A percentile compares a stretch with the other conserved stretches of the same genome.
Evolutionary conservation across 1,139 yeast genomes (phyloP).

Genomic region (Kurtzmaniella natalensis): DNA sequence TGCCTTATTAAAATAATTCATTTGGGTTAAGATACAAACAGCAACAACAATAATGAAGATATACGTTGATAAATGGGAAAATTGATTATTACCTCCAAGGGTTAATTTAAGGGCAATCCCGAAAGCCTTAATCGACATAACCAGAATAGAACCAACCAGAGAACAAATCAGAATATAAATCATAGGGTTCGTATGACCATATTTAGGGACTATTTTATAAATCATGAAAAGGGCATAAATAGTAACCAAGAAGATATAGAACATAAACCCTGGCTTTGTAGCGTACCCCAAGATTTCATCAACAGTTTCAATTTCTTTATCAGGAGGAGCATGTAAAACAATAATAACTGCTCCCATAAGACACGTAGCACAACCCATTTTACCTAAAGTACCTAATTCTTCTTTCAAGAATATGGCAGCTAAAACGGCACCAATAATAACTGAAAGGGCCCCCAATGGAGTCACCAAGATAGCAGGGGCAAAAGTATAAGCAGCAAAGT

Average conservation of each 20-base stretch:
- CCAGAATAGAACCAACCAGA: slow-evolving; percentile 85
- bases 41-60: slow-evolving; percentile 75
- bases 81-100: slow-evolving; percentile 84
- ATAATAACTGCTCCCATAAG: slow-evolving; percentile 86
- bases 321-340: slow-evolving; percentile 90
- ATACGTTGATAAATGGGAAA: slow-evolving; percentile 79
- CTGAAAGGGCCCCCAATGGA: slow-evolving; percentile 87
- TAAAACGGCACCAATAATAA: slow-evolving; percentile 84
- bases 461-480: slow-evolving; percentile 93
- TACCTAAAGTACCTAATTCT: slow-evolving; percentile 85
- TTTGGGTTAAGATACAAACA: slow-evolving; percentile 80
- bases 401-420: slow-evolving; percentile 84
- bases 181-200: slow-evolving; percentile 84
- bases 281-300: slow-evolving; percentile 86
- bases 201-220: slow-evolving; percentile 74
- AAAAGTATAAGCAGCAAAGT: slow-evolving; percentile 92
- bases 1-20: slow-evolving; percentile 93
- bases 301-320: slow-evolving; percentile 81
- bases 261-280: slow-evolving; percentile 70
- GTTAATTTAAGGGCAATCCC: slow-evolving; percentile 90
- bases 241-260: slow-evolving; percentile 59
- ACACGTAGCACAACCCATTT: slow-evolving; percentile 91
- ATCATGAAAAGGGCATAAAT: slow-evolving; percentile 75
- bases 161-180: slow-evolving; percentile 88
- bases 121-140: slow-evolving; percentile 89